Evolutionary conservation across 805 yeast genomes (phyloP).

Genomic region (Saccharomycopsis sp.): DNA sequence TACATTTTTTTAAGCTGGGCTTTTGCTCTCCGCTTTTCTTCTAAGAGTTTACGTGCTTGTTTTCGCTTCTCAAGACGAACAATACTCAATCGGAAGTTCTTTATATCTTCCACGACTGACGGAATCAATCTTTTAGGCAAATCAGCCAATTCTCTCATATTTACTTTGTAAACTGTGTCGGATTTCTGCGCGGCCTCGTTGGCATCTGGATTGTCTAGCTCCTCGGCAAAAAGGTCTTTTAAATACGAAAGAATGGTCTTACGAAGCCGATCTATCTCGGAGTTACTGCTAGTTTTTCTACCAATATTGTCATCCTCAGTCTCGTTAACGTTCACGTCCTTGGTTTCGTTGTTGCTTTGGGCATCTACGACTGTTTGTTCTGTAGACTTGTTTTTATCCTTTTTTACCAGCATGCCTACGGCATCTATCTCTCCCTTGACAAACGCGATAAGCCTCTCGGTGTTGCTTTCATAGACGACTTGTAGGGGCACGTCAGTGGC

Average conservation of each 20-base stretch:
- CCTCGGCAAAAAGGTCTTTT: neutral
- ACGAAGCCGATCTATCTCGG: neutral
- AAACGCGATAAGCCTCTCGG: constrained; percentile 2
- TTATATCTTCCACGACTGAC: constrained; percentile 44
- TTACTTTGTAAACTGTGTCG: constrained; percentile 40
- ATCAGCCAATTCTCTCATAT: constrained; percentile 49
- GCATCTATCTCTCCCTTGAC: constrained; percentile 4
- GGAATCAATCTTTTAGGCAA: constrained; percentile 50
- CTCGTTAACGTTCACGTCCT: neutral
- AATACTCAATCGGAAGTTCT: constrained; percentile 51
- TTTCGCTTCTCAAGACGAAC: constrained; percentile 45
- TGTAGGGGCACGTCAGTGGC: neutral
- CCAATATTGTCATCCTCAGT: neutral
- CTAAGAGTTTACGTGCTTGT: constrained; percentile 40
- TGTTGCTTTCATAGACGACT: constrained; percentile 7
- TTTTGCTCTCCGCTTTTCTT: constrained; percentile 45
- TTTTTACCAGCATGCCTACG: neutral
- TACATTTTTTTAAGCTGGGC: constrained; percentile 40
- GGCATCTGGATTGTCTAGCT: neutral
- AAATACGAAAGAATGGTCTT: neutral
- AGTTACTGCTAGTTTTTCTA: neutral
- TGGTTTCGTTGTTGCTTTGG: neutral
- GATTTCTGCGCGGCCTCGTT: neutral
- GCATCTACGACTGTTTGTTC: neutral
- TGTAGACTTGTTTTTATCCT: neutral